Conservation (phyloP, 306 rosid genomes). For the Inga oerstediana region DNA sequence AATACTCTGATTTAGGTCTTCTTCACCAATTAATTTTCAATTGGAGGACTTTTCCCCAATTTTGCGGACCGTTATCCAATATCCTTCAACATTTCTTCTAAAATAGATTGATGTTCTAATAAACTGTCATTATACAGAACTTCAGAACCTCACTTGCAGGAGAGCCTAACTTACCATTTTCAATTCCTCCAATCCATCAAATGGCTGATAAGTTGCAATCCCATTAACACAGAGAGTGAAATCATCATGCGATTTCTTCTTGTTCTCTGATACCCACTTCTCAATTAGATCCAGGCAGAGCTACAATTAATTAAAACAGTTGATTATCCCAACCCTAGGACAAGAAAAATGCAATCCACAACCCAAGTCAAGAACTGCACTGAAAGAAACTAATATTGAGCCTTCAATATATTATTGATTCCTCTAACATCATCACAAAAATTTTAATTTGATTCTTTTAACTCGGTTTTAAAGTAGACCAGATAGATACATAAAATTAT, state of each 20-base stretch:
- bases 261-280: conserved; percentile 71
- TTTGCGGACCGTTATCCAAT: background rate
- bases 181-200: conserved; percentile 66
- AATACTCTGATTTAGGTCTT: no score
- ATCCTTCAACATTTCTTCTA: no score
- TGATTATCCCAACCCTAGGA: background rate
- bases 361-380: background rate
- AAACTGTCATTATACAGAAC: background rate
- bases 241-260: conserved; percentile 40
- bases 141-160: background rate
- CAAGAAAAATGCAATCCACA: conserved; percentile 3
- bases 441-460: background rate
- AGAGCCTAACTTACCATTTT: conserved; percentile 65
- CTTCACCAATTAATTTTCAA: no score
- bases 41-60: no score
- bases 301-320: conserved; percentile 40
- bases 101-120: background rate
- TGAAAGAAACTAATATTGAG: background rate
- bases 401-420: background rate
- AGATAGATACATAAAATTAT: background rate
- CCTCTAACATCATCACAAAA: background rate
- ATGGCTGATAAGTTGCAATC: conserved; percentile 73
- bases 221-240: conserved; percentile 60
- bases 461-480: background rate
- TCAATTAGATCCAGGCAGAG: conserved; percentile 84